Percentiles rank a stretch among this genome's conserved stretches.
Conservation (phyloP, 2,329 filamentous ascomycete species). For the Ophiosphaerella herpotricha region DNA sequence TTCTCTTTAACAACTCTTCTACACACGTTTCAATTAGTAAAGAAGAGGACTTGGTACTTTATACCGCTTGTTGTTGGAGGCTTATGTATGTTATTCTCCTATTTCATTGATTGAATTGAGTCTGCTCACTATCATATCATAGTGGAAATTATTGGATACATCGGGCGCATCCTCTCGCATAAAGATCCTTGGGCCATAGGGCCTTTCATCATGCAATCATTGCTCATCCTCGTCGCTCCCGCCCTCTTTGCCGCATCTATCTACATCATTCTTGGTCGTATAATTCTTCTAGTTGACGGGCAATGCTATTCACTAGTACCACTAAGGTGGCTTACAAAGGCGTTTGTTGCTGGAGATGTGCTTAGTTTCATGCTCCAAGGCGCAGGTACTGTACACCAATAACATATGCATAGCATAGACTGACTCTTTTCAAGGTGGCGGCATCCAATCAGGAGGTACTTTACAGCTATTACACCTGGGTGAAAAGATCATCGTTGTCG, state of each 20-base stretch:
- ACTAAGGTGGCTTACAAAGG: conserved; percentile 49
- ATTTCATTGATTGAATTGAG: neutral
- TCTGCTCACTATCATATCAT: neutral
- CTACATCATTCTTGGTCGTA: conserved; percentile 55
- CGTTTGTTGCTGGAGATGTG: conserved; percentile 54
- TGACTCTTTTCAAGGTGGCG: conserved; percentile 16
- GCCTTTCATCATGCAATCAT: conserved; percentile 50
- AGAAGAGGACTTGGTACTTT: conserved; percentile 56
- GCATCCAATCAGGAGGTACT: conserved; percentile 18
- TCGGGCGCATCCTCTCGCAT: conserved; percentile 50
- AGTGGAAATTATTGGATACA: conserved; percentile 59
- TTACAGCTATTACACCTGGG: conserved; percentile 11
- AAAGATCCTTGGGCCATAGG: conserved; percentile 44
- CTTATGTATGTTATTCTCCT: conserved; percentile 47
- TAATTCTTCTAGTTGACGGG: conserved; percentile 47
- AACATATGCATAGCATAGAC: neutral
- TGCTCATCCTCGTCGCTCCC: conserved; percentile 53
- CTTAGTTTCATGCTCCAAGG: conserved; percentile 51
- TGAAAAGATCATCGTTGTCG: conserved; percentile 26
- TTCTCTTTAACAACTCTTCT: conserved; percentile 49
- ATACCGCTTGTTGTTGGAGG: conserved; percentile 57
- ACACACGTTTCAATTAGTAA: conserved; percentile 50
- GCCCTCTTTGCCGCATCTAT: conserved; percentile 55
- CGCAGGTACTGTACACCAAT: conserved; percentile 8
- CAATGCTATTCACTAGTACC: conserved; percentile 48